Base-by-base conservation (phyloP, 208 protist species). In the Trypanosoma theileri region DNA sequence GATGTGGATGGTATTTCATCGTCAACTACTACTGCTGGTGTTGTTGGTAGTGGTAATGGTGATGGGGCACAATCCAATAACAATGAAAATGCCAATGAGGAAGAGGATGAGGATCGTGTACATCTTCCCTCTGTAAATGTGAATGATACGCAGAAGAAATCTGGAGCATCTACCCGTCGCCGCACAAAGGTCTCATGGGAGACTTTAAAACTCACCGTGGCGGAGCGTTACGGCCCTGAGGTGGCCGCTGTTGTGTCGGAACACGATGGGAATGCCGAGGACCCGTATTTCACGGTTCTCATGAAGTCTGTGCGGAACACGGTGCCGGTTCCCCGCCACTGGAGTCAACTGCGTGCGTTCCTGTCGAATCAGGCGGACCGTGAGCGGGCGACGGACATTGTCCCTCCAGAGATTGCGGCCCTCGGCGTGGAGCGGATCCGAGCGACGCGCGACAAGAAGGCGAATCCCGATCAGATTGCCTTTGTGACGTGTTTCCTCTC, bases 251-350 rank as follows among this genome's bases (percentile, higher is more conserved):
- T 99, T 0, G 97, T 99, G 0, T 95, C 98, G 51, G 70, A 97
- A 65, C 96, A 98, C 75, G 98, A 99, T 75, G 93, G 96, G 42
- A 99, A 97, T 67, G 81, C 98, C 12, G 63, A 82, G 16, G 98
- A 99, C 79, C 98, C 98, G 8, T 63, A 86, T 56, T 91, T 99
- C 48, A 97, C 99, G 0, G 92, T 99, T 13, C 63, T 85, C 9
- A 74, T 99, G 50, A 99, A 99, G 80, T 73, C 95, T 53, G 84
- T 92, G 45, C 75, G 73, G 22, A 76, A 81, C 56, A 92, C 73
- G 40, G 96, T 99, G 17, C 92, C 97, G 10, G 98, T 99, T 63
- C 98, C 98, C n/a, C 72, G 79, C 28, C 98, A 99, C 86, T 99
- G 99, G 98, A 80, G 73, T 54, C 84, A 98, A 67, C 99, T 99